These are phyloP conservation scores for Pleurotus sapidus DNA, from an alignment of 768 basidiomycete species.

Conservation along the genomic window DNA sequence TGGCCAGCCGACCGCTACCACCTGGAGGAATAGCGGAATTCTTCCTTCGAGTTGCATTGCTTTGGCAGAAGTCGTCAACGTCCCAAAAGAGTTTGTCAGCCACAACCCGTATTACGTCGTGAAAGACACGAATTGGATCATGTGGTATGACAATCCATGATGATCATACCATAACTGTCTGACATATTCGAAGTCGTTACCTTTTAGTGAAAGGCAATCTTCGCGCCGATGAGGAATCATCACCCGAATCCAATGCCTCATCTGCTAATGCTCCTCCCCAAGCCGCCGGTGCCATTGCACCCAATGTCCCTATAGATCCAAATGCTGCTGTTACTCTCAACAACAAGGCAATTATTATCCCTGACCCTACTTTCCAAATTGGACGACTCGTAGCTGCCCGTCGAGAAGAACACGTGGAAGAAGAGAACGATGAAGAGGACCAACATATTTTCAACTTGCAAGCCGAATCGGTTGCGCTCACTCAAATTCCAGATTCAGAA, in stretches of 20 bases:
- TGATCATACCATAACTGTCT: background rate
- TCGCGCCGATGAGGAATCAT: conserved; percentile 5
- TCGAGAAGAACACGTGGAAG: conserved; percentile 34
- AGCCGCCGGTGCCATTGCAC: conserved; percentile 23
- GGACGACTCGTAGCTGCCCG: conserved; percentile 42
- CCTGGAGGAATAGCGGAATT: conserved; percentile 53
- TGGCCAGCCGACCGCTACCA: conserved; percentile 29
- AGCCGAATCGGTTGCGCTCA: conserved; percentile 10
- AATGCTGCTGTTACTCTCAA: conserved; percentile 38
- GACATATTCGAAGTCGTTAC: conserved; percentile 45
- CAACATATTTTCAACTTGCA: conserved; percentile 35
- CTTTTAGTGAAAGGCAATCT: conserved; percentile 46
- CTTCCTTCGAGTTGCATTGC: conserved; percentile 49
- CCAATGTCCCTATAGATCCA: conserved; percentile 49
- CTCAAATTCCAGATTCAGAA: conserved; percentile 7
- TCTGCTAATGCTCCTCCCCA: background rate
- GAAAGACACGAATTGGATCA: conserved; percentile 64
- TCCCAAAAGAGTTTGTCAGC: conserved; percentile 52
- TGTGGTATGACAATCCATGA: conserved; percentile 43
- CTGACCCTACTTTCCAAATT: conserved; percentile 55
- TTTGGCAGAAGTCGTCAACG: conserved; percentile 65
- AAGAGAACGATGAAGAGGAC: conserved; percentile 51
- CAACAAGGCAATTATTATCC: conserved; percentile 42
- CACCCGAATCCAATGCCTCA: conserved; percentile 4
- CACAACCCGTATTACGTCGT: conserved; percentile 55